Conservation (phyloP, 2,329 filamentous ascomycete genomes). For the Shiraia bambusicola region DNA sequence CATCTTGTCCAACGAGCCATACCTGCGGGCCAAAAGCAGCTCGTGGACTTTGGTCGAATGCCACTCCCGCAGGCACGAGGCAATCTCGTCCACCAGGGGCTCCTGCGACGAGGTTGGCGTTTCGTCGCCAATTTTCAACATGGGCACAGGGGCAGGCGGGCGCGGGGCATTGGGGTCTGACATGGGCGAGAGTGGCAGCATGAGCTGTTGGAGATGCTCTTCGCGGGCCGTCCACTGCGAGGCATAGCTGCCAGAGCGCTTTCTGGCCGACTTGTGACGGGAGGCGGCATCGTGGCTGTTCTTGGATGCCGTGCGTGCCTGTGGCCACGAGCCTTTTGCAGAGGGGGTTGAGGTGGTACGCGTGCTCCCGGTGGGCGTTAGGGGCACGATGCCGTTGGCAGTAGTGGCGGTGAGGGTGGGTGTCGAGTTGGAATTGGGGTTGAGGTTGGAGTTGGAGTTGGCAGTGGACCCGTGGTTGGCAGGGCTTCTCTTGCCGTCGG, state of each 20-base stretch:
- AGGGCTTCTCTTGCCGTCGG: constrained; percentile 24
- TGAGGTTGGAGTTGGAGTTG: constrained; percentile 25
- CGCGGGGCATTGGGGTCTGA: constrained; percentile 68
- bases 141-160: constrained; percentile 88
- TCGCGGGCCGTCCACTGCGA: constrained; percentile 45
- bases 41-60: constrained; percentile 96
- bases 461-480: constrained; percentile 17
- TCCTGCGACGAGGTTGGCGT: constrained; percentile 86
- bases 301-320: constrained; percentile 24
- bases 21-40: constrained; percentile 79
- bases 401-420: constrained; percentile 24
- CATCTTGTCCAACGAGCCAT: constrained; percentile 77
- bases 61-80: constrained; percentile 95
- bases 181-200: constrained; percentile 43
- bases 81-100: constrained; percentile 94
- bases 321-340: constrained; percentile 17
- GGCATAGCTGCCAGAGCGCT: constrained; percentile 37
- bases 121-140: constrained; percentile 97
- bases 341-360: constrained; percentile 27
- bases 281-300: constrained; percentile 23
- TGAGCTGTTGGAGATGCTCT: constrained; percentile 42
- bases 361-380: constrained; percentile 42
- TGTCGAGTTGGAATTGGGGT: too few species aligned
- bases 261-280: constrained; percentile 32
- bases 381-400: constrained; percentile 35